Conservation (phyloP, 192 early-diverging fungal genomes). For the Entomortierella chlamydospora region DNA sequence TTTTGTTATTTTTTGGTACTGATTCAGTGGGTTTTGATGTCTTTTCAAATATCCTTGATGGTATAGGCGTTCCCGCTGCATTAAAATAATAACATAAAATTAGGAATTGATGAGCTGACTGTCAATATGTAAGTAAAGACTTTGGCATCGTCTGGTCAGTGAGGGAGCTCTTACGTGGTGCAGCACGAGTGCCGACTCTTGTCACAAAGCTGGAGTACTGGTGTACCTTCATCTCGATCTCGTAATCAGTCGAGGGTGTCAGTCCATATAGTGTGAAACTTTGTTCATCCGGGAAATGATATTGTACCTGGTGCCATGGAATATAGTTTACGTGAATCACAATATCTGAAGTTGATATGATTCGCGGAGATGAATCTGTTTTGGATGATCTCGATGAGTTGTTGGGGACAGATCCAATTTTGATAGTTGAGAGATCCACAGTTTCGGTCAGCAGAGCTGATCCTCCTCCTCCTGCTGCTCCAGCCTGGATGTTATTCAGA, state of each 20-base stretch:
- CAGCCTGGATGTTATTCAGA: neutral
- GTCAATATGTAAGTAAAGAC: no score
- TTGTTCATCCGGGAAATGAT: conserved; percentile 51
- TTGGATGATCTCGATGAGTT: conserved; percentile 11
- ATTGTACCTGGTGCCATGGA: conserved; percentile 49
- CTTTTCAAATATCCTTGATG: conserved; percentile 10
- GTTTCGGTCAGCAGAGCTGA: conserved; percentile 3
- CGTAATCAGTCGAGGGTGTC: conserved; percentile 50
- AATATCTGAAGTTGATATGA: conserved; percentile 53
- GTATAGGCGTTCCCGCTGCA: conserved; percentile 25
- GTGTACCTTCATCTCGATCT: conserved; percentile 53
- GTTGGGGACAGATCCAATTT: conserved; percentile 31
- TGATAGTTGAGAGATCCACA: conserved; percentile 45
- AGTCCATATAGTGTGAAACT: conserved; percentile 48
- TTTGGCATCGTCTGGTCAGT: no score
- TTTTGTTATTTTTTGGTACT: conserved; percentile 21
- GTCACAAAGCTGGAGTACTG: conserved; percentile 51
- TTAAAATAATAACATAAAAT: neutral
- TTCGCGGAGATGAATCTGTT: conserved; percentile 14
- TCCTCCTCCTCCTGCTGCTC: neutral
- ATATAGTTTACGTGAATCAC: conserved; percentile 52
- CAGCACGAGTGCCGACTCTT: conserved; percentile 46
- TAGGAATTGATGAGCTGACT: neutral
- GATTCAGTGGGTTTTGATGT: neutral
- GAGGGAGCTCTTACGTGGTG: conserved; percentile 52